Percentiles rank a stretch among this genome's conserved stretches.
phyloP scores from a whole-genome alignment of 129 eudicot species.

The Flaveria robusta region DNA sequence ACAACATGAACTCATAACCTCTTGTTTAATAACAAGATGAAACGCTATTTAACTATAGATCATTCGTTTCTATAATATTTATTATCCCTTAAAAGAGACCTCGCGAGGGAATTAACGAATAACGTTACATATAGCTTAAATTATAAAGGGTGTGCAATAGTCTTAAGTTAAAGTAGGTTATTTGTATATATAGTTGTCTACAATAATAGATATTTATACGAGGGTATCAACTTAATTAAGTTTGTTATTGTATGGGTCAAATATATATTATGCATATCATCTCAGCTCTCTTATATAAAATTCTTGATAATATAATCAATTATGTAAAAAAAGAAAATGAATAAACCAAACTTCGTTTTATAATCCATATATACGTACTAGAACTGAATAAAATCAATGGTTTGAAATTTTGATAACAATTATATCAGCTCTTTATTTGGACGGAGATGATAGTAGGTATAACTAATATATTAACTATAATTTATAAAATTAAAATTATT shows the following conservation, averaged over 20 bases:
- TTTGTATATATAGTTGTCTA: no score
- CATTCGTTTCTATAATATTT: no score
- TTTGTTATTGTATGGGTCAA: neutral
- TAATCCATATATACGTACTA: neutral
- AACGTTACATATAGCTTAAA: no score
- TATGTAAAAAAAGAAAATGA: neutral
- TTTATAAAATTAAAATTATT: neutral
- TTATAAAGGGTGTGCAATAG: no score
- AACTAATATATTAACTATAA: neutral
- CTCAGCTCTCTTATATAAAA: neutral
- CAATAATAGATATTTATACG: no score
- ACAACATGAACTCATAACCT: no score
- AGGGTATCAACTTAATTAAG: neutral
- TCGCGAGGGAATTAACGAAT: no score
- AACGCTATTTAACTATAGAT: no score
- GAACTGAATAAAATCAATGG: neutral
- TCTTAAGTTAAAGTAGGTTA: no score
- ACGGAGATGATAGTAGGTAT: conserved; percentile 17
- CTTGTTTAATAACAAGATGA: no score
- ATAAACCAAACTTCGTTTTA: neutral
- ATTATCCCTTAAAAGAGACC: no score
- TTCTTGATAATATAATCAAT: neutral
- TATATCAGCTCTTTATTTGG: neutral
- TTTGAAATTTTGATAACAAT: neutral
- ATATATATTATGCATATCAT: no score